These are phyloP conservation scores for Linum usitatissimum DNA, from an alignment of 345 rosid species.

Conservation along the genomic window DNA sequence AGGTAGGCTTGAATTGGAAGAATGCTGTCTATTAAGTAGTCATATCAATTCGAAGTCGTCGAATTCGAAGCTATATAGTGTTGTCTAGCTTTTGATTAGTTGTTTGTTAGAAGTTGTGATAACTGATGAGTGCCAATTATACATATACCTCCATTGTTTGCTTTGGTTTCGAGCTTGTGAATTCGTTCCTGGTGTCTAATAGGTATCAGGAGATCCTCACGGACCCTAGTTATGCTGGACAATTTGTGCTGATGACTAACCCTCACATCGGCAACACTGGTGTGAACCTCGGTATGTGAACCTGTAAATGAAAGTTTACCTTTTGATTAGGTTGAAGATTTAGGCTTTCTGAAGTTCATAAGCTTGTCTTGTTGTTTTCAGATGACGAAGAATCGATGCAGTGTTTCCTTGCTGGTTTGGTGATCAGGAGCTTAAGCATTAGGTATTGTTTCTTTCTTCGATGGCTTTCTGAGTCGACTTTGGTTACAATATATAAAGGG, in stretches of 20 bases:
- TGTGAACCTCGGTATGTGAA: conserved; percentile 63
- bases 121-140: no score
- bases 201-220: conserved; percentile 98
- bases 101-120: no score
- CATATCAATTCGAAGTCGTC: no score
- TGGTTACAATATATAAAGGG: background rate
- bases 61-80: no score
- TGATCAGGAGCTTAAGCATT: conserved; percentile 74
- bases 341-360: no score
- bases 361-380: conserved; percentile 12
- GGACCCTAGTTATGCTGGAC: conserved; percentile 95
- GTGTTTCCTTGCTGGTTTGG: conserved; percentile 87
- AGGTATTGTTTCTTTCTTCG: conserved; percentile 24
- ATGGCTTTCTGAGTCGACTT: background rate
- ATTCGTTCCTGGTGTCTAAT: conserved; percentile 4
- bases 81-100: no score
- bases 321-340: no score
- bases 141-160: background rate
- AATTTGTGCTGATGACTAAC: conserved; percentile 95
- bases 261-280: conserved; percentile 98
- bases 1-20: background rate
- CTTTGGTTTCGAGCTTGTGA: background rate
- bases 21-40: background rate
- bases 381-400: conserved; percentile 88
- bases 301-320: background rate